A percentile compares a stretch with the other conserved stretches of the same genome.
Evolutionary conservation across 805 yeast genomes (phyloP).

Genomic region (Cyberlindnera petersonii): DNA sequence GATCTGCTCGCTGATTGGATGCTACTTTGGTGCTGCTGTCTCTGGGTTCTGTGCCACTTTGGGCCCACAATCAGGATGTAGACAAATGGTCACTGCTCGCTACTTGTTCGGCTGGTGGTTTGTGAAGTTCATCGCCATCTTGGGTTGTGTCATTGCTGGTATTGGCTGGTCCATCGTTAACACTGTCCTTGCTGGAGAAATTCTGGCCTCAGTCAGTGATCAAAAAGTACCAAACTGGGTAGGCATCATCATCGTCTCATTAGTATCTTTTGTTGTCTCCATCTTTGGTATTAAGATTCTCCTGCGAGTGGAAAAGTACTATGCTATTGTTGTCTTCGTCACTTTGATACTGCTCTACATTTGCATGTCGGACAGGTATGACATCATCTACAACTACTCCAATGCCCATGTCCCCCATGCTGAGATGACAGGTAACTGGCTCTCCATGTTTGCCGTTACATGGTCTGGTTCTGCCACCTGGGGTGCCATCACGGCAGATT

Average conservation of each 20-base stretch:
- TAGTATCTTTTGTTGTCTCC: slow-evolving; percentile 60
- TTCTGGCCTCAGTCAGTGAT: slow-evolving; percentile 59
- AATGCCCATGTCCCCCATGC: slow-evolving; percentile 30
- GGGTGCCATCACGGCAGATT: slow-evolving; percentile 86
- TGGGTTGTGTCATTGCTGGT: slow-evolving; percentile 64
- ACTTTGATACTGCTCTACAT: slow-evolving; percentile 68
- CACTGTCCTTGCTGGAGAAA: slow-evolving; percentile 84
- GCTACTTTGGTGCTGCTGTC: slow-evolving; percentile 62
- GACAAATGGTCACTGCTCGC: slow-evolving; percentile 84
- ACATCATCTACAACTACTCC: slow-evolving; percentile 29
- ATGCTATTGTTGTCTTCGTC: slow-evolving; percentile 65
- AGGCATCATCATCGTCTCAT: slow-evolving; percentile 69
- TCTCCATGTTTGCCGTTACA: slow-evolving; percentile 69
- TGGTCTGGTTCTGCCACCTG: slow-evolving; percentile 84
- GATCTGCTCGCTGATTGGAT: slow-evolving; percentile 61
- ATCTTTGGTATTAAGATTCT: slow-evolving; percentile 75
- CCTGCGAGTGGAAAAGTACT: slow-evolving; percentile 58
- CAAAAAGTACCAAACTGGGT: slow-evolving; percentile 65
- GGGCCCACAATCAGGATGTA: slow-evolving; percentile 89
- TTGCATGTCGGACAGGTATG: slow-evolving; percentile 47
- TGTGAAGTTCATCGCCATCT: slow-evolving; percentile 69
- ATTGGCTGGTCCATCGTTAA: slow-evolving; percentile 88
- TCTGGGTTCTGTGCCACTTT: slow-evolving; percentile 81
- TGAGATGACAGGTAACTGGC: slow-evolving; percentile 59
- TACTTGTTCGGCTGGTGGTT: slow-evolving; percentile 84